Evolutionary conservation across 345 rosid genomes (phyloP).

Genomic region (Camelina neglecta): DNA sequence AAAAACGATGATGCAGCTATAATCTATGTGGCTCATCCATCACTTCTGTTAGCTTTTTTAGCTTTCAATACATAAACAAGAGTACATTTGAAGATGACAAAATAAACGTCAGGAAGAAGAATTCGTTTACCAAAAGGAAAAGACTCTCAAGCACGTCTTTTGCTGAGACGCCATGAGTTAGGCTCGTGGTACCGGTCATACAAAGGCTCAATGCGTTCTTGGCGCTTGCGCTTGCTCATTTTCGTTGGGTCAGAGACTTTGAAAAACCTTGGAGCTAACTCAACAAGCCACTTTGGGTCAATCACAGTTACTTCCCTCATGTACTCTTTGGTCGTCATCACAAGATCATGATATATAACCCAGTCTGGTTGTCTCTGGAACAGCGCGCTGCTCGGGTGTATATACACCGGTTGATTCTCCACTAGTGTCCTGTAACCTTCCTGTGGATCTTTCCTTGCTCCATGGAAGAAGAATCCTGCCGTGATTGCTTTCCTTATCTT

Average conservation of each 20-base stretch:
- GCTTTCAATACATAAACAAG: conserved; percentile 17
- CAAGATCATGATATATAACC: conserved; percentile 93
- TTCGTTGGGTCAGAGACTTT: conserved; percentile 82
- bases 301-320: conserved; percentile 86
- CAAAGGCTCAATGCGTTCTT: conserved; percentile 84
- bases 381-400: conserved; percentile 92
- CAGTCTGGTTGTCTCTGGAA: conserved; percentile 96
- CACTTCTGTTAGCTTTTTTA: conserved; percentile 14
- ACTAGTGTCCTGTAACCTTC: conserved; percentile 85
- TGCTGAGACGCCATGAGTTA: conserved; percentile 87
- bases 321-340: conserved; percentile 93
- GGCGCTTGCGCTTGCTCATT: conserved; percentile 92
- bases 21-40: conserved; percentile 11
- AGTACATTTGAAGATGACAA: not conserved
- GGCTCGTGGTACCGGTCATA: conserved; percentile 92
- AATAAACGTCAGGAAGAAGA: conserved; percentile 1
- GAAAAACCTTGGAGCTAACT: conserved; percentile 89
- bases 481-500: conserved; percentile 87
- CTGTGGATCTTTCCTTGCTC: conserved; percentile 84
- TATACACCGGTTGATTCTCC: conserved; percentile 84
- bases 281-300: conserved; percentile 94
- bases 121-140: conserved; percentile 1
- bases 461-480: conserved; percentile 92
- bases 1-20: conserved; percentile 34
- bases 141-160: conserved; percentile 69